Percentiles rank a stretch among this genome's conserved stretches.
phyloP scores from a whole-genome alignment of 1,284 basidiomycete genomes.

The Trichosporon ovoides region DNA sequence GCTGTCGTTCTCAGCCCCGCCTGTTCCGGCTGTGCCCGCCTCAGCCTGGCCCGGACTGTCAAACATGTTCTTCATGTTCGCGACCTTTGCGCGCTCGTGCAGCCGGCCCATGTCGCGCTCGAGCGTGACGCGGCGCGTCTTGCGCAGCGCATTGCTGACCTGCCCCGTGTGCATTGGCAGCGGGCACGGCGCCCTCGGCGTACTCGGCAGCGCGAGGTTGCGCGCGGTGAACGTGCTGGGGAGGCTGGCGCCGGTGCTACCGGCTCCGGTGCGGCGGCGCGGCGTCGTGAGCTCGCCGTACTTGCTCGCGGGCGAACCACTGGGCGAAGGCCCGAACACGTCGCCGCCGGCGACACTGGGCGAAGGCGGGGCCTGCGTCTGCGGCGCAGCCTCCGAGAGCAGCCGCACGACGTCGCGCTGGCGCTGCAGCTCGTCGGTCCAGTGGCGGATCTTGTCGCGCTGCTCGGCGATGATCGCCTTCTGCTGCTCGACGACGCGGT shows the following conservation, averaged over 20 bases:
- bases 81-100: slow-evolving; percentile 29
- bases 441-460: slow-evolving; percentile 41
- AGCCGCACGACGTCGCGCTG: slow-evolving; percentile 41
- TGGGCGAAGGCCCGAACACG: slow-evolving; percentile 5
- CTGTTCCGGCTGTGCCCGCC: background rate
- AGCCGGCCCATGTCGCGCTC: slow-evolving; percentile 46
- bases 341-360: background rate
- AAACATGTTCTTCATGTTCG: slow-evolving; percentile 5
- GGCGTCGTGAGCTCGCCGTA: slow-evolving; percentile 4
- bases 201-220: slow-evolving; percentile 32
- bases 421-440: slow-evolving; percentile 43
- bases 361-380: no score
- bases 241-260: no score
- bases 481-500: slow-evolving; percentile 43
- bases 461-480: slow-evolving; percentile 43
- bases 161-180: slow-evolving; percentile 41
- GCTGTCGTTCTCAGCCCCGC: background rate
- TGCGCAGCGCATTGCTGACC: slow-evolving; percentile 28
- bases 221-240: slow-evolving; percentile 35
- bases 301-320: background rate
- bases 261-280: background rate
- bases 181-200: slow-evolving; percentile 25
- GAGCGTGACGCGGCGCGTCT: slow-evolving; percentile 41
- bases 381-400: slow-evolving; percentile 21
- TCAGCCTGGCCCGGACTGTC: background rate